phyloP scores from a whole-genome alignment of 768 basidiomycete species.

The Boletellus emodensis region DNA sequence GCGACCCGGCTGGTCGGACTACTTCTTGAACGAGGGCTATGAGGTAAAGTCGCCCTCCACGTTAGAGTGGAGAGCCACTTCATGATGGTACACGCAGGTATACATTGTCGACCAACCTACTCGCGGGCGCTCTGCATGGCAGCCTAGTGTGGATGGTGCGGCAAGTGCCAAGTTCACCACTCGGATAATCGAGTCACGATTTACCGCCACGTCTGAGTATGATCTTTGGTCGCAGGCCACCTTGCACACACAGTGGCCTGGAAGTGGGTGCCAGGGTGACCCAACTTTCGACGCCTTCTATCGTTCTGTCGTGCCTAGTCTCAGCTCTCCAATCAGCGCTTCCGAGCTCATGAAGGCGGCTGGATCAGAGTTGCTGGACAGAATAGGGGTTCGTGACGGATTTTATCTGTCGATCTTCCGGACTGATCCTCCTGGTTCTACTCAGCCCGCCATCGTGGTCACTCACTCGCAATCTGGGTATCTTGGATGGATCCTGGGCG shows the following conservation, averaged over 20 bases:
- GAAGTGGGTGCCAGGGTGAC: slow-evolving; percentile 46
- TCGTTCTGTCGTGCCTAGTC: slow-evolving; percentile 38
- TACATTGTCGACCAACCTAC: slow-evolving; percentile 47
- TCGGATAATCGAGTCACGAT: slow-evolving; percentile 35
- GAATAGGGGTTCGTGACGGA: slow-evolving; percentile 41
- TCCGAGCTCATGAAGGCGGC: slow-evolving; percentile 40
- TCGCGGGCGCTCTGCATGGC: slow-evolving; percentile 45
- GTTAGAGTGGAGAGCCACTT: neutral
- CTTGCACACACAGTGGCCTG: slow-evolving; percentile 51
- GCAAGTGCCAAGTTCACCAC: slow-evolving; percentile 28
- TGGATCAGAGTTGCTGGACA: slow-evolving; percentile 42
- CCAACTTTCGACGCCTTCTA: slow-evolving; percentile 44
- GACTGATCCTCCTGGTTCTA: slow-evolving; percentile 1
- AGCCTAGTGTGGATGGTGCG: slow-evolving; percentile 35
- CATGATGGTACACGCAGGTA: slow-evolving; percentile 23
- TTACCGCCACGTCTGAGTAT: slow-evolving; percentile 40
- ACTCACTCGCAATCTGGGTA: slow-evolving; percentile 51
- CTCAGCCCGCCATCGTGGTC: slow-evolving; percentile 43
- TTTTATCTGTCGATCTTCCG: neutral
- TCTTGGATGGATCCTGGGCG: slow-evolving; percentile 48
- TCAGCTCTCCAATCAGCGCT: slow-evolving; percentile 34
- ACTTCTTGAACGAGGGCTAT: slow-evolving; percentile 47
- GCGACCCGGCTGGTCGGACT: slow-evolving; percentile 54
- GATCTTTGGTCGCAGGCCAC: slow-evolving; percentile 44
- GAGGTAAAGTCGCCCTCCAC: slow-evolving; percentile 32